phyloP scores from a whole-genome alignment of 1,284 basidiomycete genomes.

The Irpex sp. region DNA sequence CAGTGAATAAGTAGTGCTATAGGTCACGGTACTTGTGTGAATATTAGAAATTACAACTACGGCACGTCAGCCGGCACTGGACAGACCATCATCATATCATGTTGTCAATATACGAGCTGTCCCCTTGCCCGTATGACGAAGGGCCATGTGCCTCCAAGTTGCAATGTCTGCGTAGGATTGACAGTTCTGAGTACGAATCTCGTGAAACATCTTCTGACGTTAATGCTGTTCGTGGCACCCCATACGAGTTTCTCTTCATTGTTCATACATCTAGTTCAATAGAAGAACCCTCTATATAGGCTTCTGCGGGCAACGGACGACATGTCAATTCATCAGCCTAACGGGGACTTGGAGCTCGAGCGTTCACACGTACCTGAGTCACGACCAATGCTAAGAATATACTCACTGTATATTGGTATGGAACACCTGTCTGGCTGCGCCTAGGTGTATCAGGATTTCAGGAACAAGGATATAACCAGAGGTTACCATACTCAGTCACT shows the following conservation, averaged over 20 bases:
- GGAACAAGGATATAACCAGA: not conserved
- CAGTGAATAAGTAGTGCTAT: too few species aligned
- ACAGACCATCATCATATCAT: not conserved
- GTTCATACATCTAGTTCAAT: not conserved
- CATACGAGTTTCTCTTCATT: not conserved
- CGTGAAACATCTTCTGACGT: not conserved
- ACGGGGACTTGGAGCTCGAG: not conserved
- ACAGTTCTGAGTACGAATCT: not conserved
- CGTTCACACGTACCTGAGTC: not conserved
- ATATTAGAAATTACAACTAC: too few species aligned
- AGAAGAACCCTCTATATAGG: not conserved
- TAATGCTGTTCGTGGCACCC: not conserved
- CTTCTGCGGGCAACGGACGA: not conserved
- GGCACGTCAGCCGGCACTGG: too few species aligned
- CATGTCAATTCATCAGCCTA: not conserved
- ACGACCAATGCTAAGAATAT: not conserved
- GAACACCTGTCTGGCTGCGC: not conserved
- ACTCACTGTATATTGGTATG: too few species aligned
- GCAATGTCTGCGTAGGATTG: not conserved
- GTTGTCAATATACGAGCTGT: not conserved
- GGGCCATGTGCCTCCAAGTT: too few species aligned
- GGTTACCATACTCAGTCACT: not conserved
- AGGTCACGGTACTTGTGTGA: too few species aligned
- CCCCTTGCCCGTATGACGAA: too few species aligned
- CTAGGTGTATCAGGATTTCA: not conserved